Evolutionary conservation across 768 basidiomycete species (phyloP).

Genomic region (Lactarius quietus): DNA sequence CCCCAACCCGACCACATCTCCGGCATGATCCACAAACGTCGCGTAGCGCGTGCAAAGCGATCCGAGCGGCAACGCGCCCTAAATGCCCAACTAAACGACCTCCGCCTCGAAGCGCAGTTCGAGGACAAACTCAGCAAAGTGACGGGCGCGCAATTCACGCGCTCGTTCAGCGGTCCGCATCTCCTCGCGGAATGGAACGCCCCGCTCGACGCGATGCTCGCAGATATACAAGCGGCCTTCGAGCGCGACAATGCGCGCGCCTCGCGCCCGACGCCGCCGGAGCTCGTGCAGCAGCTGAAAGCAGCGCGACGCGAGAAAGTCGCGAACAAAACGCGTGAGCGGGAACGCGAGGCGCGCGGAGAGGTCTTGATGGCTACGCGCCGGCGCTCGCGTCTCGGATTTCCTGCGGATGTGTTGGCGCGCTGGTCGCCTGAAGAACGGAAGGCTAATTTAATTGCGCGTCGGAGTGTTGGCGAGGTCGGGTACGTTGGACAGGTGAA

Average conservation of each 20-base stretch:
- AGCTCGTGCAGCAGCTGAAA: constrained; percentile 47
- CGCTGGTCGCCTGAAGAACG: constrained; percentile 49
- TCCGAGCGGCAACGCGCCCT: constrained; percentile 36
- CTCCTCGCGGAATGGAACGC: constrained; percentile 31
- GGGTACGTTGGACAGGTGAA: constrained; percentile 73
- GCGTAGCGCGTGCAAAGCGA: constrained; percentile 44
- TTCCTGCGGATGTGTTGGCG: constrained; percentile 58
- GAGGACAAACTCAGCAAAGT: constrained; percentile 34
- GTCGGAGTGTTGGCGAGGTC: constrained; percentile 53
- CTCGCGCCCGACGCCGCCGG: constrained; percentile 42
- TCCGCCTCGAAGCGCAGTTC: constrained; percentile 39
- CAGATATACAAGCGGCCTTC: constrained; percentile 36
- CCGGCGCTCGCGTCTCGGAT: constrained; percentile 47
- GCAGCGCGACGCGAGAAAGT: constrained; percentile 59
- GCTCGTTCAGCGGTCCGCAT: constrained; percentile 28
- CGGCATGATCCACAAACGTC: constrained; percentile 60
- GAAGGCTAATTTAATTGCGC: constrained; percentile 47
- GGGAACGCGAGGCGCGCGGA: constrained; percentile 58
- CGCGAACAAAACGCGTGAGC: constrained; percentile 61
- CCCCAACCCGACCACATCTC: constrained; percentile 74
- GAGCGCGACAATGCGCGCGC: constrained; percentile 35
- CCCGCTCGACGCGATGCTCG: constrained; percentile 36
- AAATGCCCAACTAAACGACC: constrained; percentile 34
- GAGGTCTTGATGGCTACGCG: constrained; percentile 52
- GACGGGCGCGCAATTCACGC: constrained; percentile 13